These are phyloP conservation scores for Globisporangium recalcitrans DNA, from an alignment of 352 stramenopile species.

Conservation along the genomic window DNA sequence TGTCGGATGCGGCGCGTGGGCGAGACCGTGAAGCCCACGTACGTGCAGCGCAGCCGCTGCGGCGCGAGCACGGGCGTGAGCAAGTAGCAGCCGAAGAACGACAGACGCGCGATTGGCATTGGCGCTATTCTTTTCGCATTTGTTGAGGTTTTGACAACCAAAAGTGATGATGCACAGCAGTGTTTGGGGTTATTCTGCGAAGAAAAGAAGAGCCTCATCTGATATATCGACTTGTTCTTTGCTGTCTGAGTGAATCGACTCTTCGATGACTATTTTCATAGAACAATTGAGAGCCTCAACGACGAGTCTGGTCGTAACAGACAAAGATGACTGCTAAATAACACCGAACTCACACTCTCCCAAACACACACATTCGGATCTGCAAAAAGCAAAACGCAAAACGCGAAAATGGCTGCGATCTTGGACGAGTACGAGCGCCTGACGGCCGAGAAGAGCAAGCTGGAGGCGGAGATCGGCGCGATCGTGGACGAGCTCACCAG, in stretches of 20 bases:
- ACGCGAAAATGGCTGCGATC: conserved; percentile 9
- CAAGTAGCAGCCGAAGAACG: conserved; percentile 72
- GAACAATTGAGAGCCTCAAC: not conserved
- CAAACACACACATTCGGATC: not conserved
- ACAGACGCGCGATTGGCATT: not conserved
- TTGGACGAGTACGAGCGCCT: conserved; percentile 41
- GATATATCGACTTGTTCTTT: not conserved
- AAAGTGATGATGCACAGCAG: not conserved
- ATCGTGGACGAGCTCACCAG: conserved; percentile 54
- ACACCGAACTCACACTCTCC: not conserved
- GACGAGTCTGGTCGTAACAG: not conserved
- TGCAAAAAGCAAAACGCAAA: not conserved
- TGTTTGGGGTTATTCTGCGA: too few species aligned
- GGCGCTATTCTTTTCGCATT: not conserved
- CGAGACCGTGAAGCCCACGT: conserved; percentile 64
- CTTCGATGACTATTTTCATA: not conserved
- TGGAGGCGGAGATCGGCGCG: conserved; percentile 60
- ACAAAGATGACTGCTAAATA: not conserved
- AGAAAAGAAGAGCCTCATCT: not conserved
- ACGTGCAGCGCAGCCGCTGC: conserved; percentile 52
- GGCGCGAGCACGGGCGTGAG: conserved; percentile 49
- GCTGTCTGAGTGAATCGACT: not conserved
- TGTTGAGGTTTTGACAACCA: not conserved
- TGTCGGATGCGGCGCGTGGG: conserved; percentile 58
- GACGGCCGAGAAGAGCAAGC: conserved; percentile 26